Evolutionary conservation across 768 basidiomycete genomes (phyloP).

Genomic region (Leccinellum albellum): DNA sequence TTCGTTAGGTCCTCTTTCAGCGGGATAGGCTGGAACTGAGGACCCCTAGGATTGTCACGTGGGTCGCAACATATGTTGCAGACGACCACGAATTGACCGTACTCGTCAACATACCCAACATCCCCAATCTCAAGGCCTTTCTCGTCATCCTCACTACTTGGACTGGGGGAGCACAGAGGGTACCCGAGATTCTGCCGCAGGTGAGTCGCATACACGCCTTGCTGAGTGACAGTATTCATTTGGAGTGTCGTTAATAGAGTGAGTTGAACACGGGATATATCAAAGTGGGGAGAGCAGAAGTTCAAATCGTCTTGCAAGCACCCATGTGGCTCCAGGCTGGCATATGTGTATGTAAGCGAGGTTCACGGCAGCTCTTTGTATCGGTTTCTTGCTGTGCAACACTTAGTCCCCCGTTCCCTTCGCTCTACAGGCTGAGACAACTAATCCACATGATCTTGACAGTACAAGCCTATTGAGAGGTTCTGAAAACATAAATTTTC

Average conservation of each 20-base stretch:
- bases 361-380: neutral
- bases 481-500: too few species aligned
- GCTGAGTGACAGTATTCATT: neutral
- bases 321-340: too few species aligned
- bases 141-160: conserved; percentile 16
- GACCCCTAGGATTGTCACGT: neutral
- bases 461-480: neutral
- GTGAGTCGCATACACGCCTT: conserved; percentile 11
- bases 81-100: conserved; percentile 28
- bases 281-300: neutral
- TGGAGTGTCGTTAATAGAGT: neutral
- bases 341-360: too few species aligned
- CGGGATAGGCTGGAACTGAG: neutral
- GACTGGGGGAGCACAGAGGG: conserved; percentile 30
- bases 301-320: too few species aligned
- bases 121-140: conserved; percentile 34
- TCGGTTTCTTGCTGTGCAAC: too few species aligned
- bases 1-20: neutral
- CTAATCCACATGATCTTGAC: too few species aligned
- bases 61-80: conserved; percentile 25
- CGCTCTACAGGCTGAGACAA: neutral
- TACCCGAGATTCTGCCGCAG: conserved; percentile 21
- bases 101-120: conserved; percentile 28
- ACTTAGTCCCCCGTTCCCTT: too few species aligned
- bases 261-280: neutral